Evolutionary conservation across 139 green algal genomes (phyloP).

Genomic region (Pedinophyceae sp.): DNA sequence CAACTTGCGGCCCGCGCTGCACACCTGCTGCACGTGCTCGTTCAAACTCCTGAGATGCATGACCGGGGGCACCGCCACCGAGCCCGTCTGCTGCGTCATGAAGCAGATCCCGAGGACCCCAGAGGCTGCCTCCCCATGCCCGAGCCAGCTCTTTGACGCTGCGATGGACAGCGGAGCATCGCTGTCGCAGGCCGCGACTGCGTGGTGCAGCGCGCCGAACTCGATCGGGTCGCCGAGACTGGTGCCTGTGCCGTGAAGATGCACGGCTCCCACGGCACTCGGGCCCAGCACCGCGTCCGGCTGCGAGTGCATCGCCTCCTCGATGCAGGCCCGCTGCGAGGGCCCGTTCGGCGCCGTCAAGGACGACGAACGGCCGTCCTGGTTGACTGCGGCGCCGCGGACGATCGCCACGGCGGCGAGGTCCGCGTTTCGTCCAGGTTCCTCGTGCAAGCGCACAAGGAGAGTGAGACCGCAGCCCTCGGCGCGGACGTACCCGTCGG

Average conservation of each 20-base stretch:
- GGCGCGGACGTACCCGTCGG: constrained; percentile 67
- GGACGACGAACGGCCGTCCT: constrained; percentile 30
- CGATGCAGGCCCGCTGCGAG: constrained; percentile 15
- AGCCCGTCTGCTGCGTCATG: constrained; percentile 24
- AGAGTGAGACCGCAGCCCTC: constrained; percentile 45
- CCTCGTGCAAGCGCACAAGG: too few species aligned
- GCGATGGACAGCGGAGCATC: constrained; percentile 29
- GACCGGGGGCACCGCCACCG: constrained; percentile 12
- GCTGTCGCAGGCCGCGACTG: too few species aligned
- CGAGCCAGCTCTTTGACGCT: constrained; percentile 58
- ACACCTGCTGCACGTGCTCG: too few species aligned
- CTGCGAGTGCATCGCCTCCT: not conserved
- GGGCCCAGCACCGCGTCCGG: not conserved
- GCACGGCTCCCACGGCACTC: not conserved
- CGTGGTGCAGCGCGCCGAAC: constrained; percentile 14
- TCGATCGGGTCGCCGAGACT: constrained; percentile 31
- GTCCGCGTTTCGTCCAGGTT: too few species aligned
- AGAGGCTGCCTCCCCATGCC: constrained; percentile 63
- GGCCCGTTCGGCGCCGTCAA: constrained; percentile 38
- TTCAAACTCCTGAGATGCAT: too few species aligned
- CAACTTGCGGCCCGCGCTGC: too few species aligned
- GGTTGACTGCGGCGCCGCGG: constrained; percentile 21
- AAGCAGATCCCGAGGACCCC: constrained; percentile 54
- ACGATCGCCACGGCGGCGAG: constrained; percentile 13
- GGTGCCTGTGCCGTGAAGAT: constrained; percentile 29